A percentile compares a stretch with the other conserved stretches of the same genome.
phyloP scores from a whole-genome alignment of 1,139 yeast species.

The Nadsonia commutata region DNA sequence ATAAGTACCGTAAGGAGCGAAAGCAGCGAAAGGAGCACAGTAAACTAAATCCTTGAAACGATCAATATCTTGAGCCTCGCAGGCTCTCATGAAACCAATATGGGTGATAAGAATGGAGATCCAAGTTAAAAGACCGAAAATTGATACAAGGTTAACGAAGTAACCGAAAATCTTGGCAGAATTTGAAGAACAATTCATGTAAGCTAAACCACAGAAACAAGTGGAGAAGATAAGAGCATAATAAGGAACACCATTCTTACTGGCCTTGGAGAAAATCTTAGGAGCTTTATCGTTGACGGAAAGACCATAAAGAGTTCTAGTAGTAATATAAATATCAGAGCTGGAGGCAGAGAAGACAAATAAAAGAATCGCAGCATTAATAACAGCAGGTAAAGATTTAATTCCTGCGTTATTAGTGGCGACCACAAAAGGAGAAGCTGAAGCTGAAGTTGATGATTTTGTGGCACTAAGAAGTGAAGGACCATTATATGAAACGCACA shows the following conservation, averaged over 20 bases:
- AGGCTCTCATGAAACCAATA: slow-evolving; percentile 47
- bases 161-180: slow-evolving; percentile 47
- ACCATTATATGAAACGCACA: slow-evolving; percentile 30
- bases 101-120: slow-evolving; percentile 47
- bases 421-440: slow-evolving; percentile 61
- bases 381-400: slow-evolving; percentile 43
- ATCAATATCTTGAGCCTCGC: slow-evolving; percentile 48
- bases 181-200: slow-evolving; percentile 41
- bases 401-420: slow-evolving; percentile 49
- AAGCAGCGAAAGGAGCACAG: slow-evolving; percentile 35
- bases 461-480: slow-evolving; percentile 19
- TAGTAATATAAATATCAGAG: slow-evolving; percentile 56
- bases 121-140: slow-evolving; percentile 62
- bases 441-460: slow-evolving; percentile 31
- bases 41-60: slow-evolving; percentile 34
- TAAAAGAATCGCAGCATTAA: slow-evolving; percentile 53
- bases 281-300: slow-evolving; percentile 55
- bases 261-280: slow-evolving; percentile 39
- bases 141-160: slow-evolving; percentile 57
- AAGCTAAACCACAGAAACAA: slow-evolving; percentile 42
- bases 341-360: slow-evolving; percentile 63
- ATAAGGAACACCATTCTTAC: slow-evolving; percentile 52
- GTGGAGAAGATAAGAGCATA: slow-evolving; percentile 32
- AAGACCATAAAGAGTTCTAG: slow-evolving; percentile 52
- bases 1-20: slow-evolving; percentile 38